Base-by-base conservation (phyloP, 148 eudicot species). In the Rhododendron ferrugineum region DNA sequence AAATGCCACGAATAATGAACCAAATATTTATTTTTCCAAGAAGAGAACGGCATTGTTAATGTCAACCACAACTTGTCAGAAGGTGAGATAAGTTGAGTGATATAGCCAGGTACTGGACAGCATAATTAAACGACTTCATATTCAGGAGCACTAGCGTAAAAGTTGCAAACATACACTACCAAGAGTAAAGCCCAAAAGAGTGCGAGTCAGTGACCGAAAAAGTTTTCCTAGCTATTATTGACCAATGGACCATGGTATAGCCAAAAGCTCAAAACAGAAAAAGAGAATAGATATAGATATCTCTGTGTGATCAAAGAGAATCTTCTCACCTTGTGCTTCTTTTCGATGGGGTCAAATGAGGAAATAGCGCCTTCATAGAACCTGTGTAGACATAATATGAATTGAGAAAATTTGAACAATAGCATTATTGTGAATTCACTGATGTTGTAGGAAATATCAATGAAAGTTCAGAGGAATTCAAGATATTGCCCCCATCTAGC, bases 321-420 rank as follows among this genome's bases (percentile, higher is more conserved):
- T 84, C 46, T 66, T 80, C 87, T 87, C 85, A 94, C 98, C 92
- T 81, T 87, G 87, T 94, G 97, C 86, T 82, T 92, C 86, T 84
- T 88, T 66, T 44, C 70, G 54, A 78, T 60, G 50, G 92, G 89
- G 77, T 94, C 92, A 87, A 82, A 95, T 72, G 90, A 85, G 54
- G 88, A 85, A 85, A 95, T 79, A 62, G 70, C 86, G 74, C 98
- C 98, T 79, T 89, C 88, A 86, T 95, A 95, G 81, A 82, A 95
- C 87, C 98, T 95, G 92, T 85, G 84, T 44, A 52, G 72, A 70
- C 81, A 80, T 28, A 82, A 28, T 20, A 78, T 18, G 60, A 78
- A 23, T 47, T 80, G 13, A 88, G 80, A 46, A 37, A 78, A 46
- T 20, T 15, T 30, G 58, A 14, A 66, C 10, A 74, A 36, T 56